Evolutionary conservation across 2,329 filamentous ascomycete genomes (phyloP), one percentile per base, ranked within the genome.

Genomic region (Penicillium carneum): DNA sequence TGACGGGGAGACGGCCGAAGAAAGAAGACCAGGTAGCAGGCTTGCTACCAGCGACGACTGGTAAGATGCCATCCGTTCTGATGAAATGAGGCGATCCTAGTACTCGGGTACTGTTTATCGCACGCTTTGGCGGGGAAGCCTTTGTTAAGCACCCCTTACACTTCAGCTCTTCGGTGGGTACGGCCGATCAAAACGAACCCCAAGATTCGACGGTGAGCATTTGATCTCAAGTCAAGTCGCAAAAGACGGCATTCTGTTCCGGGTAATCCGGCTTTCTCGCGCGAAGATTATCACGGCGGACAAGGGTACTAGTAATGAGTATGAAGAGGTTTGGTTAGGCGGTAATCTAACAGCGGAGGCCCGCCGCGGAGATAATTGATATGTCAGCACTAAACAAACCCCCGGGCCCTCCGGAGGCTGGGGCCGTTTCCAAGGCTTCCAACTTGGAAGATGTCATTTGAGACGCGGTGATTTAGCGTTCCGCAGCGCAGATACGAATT

Each of bases 1-100:
- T 4, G 71, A 65, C n/a, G 70, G 64, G 31, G 73, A 65, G 48
- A 66, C 41, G 45, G 66, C 61, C 14, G 70, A 66, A 31, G 72
- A 62, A 39, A 67, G 57, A 47, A 76, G 58, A 43, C 68, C 64
- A 20, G 72, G 67, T 18, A 76, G 65, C 63, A 74, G 68, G 54
- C 67, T 71, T 45, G 69, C 69, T 65, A 71, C 67, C 56, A 76
- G 53, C 31, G 66, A 67, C 26, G 66, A 63, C 59, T 72, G 73
- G 31, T 59, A 56, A 14, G 58, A 64, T 56, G 66, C 71, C 74
- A 76, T 76, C 39, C 54, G 11, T 48, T 45, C 56, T 26, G 20
- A 46, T 59, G 14, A 39, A 49, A 48, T 36, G 33, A 38, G 47
- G 48, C 18, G 36, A 59, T n/a, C 29, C 6, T 1, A 43, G 6